Percentiles rank a stretch among this genome's conserved stretches.
These are phyloP conservation scores for Senna siamea DNA, from an alignment of 306 rosid species.

Conservation along the genomic window DNA sequence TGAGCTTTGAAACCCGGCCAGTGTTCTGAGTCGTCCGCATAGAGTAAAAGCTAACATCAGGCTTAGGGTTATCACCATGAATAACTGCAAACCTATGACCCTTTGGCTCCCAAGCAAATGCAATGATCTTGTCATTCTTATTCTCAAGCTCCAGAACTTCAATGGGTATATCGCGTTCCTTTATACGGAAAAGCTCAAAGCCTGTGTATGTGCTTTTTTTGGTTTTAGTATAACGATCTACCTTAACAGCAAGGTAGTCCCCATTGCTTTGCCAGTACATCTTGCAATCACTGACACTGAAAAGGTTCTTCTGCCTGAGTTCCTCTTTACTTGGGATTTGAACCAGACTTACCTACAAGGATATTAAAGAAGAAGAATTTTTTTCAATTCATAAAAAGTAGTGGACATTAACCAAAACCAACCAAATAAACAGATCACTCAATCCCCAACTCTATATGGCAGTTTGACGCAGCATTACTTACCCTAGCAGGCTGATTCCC, in stretches of 20 bases:
- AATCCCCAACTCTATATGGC: not conserved
- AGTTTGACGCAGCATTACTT: slow-evolving; percentile 25
- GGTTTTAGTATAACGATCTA: slow-evolving; percentile 74
- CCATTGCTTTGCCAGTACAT: slow-evolving; percentile 94
- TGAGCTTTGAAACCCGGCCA: slow-evolving; percentile 76
- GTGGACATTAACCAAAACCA: not conserved
- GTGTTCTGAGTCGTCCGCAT: slow-evolving; percentile 64
- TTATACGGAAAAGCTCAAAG: slow-evolving; percentile 81
- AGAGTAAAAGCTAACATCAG: slow-evolving; percentile 72
- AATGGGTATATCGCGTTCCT: slow-evolving; percentile 79
- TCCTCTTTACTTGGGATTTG: slow-evolving; percentile 90
- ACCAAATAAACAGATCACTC: not conserved
- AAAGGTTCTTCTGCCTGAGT: slow-evolving; percentile 70
- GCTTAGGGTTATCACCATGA: slow-evolving; percentile 83
- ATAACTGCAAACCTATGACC: slow-evolving; percentile 80
- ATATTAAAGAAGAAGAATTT: slow-evolving; percentile 23
- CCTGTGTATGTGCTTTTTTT: slow-evolving; percentile 79
- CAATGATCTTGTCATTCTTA: slow-evolving; percentile 83
- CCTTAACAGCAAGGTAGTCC: slow-evolving; percentile 83
- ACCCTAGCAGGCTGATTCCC: slow-evolving; percentile 97
- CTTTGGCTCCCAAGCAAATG: slow-evolving; percentile 93
- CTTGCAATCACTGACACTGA: slow-evolving; percentile 84
- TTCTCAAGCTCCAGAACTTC: slow-evolving; percentile 87
- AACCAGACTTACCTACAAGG: slow-evolving; percentile 73
- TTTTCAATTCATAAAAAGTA: not conserved